Evolutionary conservation across 345 rosid genomes (phyloP), one percentile per base, ranked within the genome.

Genomic region (Citrus glauca): DNA sequence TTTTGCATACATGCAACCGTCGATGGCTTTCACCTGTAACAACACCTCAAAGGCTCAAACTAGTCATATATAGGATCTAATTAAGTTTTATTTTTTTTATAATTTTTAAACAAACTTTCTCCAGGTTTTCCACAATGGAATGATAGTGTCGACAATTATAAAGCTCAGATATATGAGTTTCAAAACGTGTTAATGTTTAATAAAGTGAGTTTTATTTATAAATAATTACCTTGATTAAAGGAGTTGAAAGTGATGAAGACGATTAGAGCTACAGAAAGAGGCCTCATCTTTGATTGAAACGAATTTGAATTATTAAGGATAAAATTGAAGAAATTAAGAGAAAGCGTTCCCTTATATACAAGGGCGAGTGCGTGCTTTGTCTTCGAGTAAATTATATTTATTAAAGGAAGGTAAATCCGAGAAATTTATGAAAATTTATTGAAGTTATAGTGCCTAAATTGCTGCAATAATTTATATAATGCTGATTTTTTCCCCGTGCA

Each of bases 1-100:
- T 27, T 35, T 50, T 70, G 74, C 74, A 70, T 50, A 70, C 32
- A 20, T 70, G 74, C 38, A 19, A 50, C 74, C 40, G 17, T 35
- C 17, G 30, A 22, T 69, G 16, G 38, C 74, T 70, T 50, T 71
- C 42, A 17, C 74, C 57, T 45, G 57, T 27, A 42, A 69, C 5
- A 24, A 4, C 14, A 40, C 45, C 13, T 16, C 17, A 25, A 25
- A 25, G 27, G 27, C 27, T 25, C 27, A n/a, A 69, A 2, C 33
- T 42, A 17, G 19, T 38, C 14, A 69, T 24, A 14, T 22, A 3
- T 69, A 38, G n/a, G n/a, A 5, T 53, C 3, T 45, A 53, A 53
- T 1, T 22, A 53, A 53, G 0, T 53, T 53, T 53, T 4, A 5
- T 4, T 50, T 22, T 50, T 50, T 50, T 50, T 5, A 9, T 4